These are phyloP conservation scores for Venturia asperata DNA, from an alignment of 2,329 filamentous ascomycete species.

Conservation along the genomic window DNA sequence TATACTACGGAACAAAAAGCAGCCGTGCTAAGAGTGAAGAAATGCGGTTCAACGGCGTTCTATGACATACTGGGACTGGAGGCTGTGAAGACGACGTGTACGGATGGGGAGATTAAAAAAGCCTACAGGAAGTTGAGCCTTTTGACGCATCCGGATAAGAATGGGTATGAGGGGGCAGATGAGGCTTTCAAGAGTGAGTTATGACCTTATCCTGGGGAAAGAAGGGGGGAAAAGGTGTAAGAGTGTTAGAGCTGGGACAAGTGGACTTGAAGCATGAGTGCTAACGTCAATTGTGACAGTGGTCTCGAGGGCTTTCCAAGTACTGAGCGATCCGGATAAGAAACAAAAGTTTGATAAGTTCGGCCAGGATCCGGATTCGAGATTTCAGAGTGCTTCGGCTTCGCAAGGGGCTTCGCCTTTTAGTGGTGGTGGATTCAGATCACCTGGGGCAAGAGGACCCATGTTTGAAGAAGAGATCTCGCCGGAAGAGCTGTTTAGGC, in stretches of 20 bases:
- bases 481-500: conserved; percentile 92
- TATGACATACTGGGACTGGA: conserved; percentile 87
- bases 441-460: conserved; percentile 42
- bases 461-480: conserved; percentile 90
- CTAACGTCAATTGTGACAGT: conserved; percentile 40
- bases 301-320: conserved; percentile 88
- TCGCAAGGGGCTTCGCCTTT: conserved; percentile 58
- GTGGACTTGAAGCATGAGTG: background rate
- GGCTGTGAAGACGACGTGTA: conserved; percentile 55
- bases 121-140: conserved; percentile 92
- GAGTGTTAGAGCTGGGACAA: too few relatives aligned
- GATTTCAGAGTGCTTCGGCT: conserved; percentile 62
- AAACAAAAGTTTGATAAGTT: conserved; percentile 79
- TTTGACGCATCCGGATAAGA: conserved; percentile 97
- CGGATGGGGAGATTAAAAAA: conserved; percentile 89
- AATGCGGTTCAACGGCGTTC: conserved; percentile 78
- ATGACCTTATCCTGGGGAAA: background rate
- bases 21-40: conserved; percentile 80
- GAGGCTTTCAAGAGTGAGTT: conserved; percentile 86
- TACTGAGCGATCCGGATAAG: conserved; percentile 91
- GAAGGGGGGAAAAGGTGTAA: background rate
- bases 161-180: conserved; percentile 89
- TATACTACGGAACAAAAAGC: conserved; percentile 88
- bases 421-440: conserved; percentile 47
- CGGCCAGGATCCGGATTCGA: conserved; percentile 84